These are phyloP conservation scores for Quercus lobata DNA, from an alignment of 331 rosid genomes.

Conservation along the genomic window DNA sequence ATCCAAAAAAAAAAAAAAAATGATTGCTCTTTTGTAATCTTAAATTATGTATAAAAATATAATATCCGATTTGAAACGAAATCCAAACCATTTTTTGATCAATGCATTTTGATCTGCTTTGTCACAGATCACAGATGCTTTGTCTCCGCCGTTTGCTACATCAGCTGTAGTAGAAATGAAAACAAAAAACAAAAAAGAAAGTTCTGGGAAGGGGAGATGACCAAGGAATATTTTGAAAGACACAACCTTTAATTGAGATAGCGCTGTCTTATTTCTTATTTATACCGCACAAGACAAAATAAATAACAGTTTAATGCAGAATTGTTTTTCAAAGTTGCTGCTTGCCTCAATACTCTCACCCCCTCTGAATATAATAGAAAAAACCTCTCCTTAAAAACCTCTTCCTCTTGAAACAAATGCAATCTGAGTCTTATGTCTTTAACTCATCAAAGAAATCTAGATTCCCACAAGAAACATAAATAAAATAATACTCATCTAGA, in stretches of 20 bases:
- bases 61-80: too few species aligned
- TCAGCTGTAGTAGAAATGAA: neutral
- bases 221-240: neutral
- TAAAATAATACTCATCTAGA: neutral
- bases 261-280: neutral
- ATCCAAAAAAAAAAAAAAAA: too few species aligned
- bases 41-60: too few species aligned
- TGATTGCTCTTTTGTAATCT: too few species aligned
- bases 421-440: neutral
- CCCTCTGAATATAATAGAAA: neutral
- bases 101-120: too few species aligned
- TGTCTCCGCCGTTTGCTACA: neutral
- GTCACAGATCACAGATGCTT: too few species aligned
- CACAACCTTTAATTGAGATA: neutral
- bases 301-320: neutral
- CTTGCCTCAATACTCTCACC: neutral
- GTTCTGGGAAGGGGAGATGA: too few species aligned
- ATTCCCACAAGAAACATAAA: neutral
- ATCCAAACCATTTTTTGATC: too few species aligned
- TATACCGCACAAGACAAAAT: neutral
- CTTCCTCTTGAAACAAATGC: neutral
- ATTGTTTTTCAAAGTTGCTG: neutral
- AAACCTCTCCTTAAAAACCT: neutral
- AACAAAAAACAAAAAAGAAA: neutral
- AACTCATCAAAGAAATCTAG: conserved; percentile 9